Percentiles rank a stretch among this genome's conserved stretches.
Conservation (phyloP, 2,329 filamentous ascomycete genomes). For the Fusarium agapanthi region DNA sequence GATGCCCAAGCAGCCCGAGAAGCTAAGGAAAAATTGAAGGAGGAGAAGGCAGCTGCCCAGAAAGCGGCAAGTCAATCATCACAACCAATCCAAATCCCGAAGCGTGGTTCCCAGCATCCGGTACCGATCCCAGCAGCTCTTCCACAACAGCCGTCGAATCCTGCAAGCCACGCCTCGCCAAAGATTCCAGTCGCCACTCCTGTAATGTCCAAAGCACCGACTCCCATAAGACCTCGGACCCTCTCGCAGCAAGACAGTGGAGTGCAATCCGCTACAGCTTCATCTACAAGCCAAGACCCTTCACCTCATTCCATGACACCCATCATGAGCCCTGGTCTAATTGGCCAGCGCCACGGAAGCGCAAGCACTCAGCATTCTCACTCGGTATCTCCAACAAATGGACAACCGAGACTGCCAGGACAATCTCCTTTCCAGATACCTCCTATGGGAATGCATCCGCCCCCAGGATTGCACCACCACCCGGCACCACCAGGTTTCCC, state of each 20-base stretch:
- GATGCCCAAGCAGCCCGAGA: slow-evolving; percentile 62
- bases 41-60: slow-evolving; percentile 57
- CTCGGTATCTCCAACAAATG: slow-evolving; percentile 66
- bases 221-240: slow-evolving; percentile 79
- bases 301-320: slow-evolving; percentile 71
- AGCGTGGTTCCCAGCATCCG: slow-evolving; percentile 50
- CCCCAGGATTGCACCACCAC: slow-evolving; percentile 50
- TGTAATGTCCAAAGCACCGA: slow-evolving; percentile 81
- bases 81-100: slow-evolving; percentile 49
- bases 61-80: slow-evolving; percentile 52
- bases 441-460: slow-evolving; percentile 62
- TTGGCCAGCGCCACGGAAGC: slow-evolving; percentile 72
- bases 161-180: slow-evolving; percentile 75
- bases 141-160: slow-evolving; percentile 67
- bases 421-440: slow-evolving; percentile 62
- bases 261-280: slow-evolving; percentile 61
- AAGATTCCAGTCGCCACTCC: slow-evolving; percentile 83
- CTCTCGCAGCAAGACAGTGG: slow-evolving; percentile 81
- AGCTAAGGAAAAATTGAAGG: slow-evolving; percentile 71
- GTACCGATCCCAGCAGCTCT: slow-evolving; percentile 57
- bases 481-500: slow-evolving; percentile 60
- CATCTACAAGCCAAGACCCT: slow-evolving; percentile 62
- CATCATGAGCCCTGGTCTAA: slow-evolving; percentile 71
- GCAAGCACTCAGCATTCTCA: slow-evolving; percentile 48
- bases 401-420: slow-evolving; percentile 46